Evolutionary conservation across 768 basidiomycete species (phyloP).

Genomic region (Russula virescens): DNA sequence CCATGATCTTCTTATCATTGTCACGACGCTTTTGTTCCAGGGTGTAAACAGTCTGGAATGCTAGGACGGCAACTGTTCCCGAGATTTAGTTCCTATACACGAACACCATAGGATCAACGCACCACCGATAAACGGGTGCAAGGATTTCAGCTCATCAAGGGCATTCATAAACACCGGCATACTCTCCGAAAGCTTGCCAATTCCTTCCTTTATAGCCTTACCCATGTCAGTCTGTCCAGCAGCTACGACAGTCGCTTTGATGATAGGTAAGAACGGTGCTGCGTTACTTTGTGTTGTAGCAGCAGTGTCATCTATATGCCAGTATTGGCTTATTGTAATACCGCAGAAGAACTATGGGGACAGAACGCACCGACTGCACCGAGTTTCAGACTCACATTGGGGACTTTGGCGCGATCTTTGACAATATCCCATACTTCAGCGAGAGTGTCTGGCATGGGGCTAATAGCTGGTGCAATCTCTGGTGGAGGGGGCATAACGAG

Average conservation of each 20-base stretch:
- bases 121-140: constrained; percentile 31
- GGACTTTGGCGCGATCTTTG: background rate
- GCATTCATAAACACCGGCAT: constrained; percentile 29
- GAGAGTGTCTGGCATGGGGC: background rate
- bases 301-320: background rate
- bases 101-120: background rate
- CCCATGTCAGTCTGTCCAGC: constrained; percentile 2
- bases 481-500: background rate
- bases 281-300: background rate
- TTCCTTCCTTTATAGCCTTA: constrained; percentile 19
- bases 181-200: constrained; percentile 26
- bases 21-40: constrained; percentile 45
- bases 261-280: background rate
- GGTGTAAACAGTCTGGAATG: constrained; percentile 45
- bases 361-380: background rate
- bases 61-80: constrained; percentile 40
- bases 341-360: no score
- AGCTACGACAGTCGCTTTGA: background rate
- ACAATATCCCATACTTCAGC: background rate
- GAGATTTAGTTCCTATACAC: background rate
- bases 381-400: background rate
- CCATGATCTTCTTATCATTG: constrained; percentile 45
- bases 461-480: background rate
- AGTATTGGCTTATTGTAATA: background rate
- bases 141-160: constrained; percentile 28